phyloP scores from a whole-genome alignment of 2,329 filamentous ascomycete genomes.

The Hypoxylon sp. region DNA sequence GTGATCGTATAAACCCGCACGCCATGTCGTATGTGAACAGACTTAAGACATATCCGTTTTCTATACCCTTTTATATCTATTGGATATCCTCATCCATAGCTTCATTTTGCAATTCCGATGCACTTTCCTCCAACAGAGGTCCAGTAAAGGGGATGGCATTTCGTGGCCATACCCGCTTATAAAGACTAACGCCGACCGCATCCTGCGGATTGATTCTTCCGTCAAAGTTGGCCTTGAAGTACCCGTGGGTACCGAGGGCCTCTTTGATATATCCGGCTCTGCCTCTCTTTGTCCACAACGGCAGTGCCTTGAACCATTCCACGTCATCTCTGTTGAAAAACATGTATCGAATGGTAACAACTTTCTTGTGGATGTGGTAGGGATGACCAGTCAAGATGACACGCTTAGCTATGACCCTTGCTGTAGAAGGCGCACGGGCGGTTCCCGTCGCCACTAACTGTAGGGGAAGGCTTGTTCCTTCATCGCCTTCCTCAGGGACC shows the following conservation, averaged over 20 bases:
- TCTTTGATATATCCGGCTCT: slow-evolving; percentile 95
- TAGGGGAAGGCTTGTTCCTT: slow-evolving; percentile 67
- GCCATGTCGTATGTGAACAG: slow-evolving; percentile 1
- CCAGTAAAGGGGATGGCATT: slow-evolving; percentile 68
- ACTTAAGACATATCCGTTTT: neutral
- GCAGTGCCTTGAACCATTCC: slow-evolving; percentile 96
- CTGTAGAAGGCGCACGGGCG: slow-evolving; percentile 81
- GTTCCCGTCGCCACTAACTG: slow-evolving; percentile 90
- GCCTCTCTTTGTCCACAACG: slow-evolving; percentile 92
- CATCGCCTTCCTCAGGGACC: slow-evolving; percentile 61
- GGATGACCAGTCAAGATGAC: slow-evolving; percentile 95
- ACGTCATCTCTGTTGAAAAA: slow-evolving; percentile 98
- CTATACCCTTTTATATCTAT: slow-evolving; percentile 28
- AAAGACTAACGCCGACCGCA: slow-evolving; percentile 89
- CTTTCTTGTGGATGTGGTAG: slow-evolving; percentile 98
- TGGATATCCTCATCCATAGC: slow-evolving; percentile 61
- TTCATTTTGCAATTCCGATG: slow-evolving; percentile 47
- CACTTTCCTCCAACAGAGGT: slow-evolving; percentile 59
- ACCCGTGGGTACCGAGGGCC: slow-evolving; percentile 95
- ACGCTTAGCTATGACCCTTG: slow-evolving; percentile 90
- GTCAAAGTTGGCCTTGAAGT: slow-evolving; percentile 99
- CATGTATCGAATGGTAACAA: slow-evolving; percentile 99
- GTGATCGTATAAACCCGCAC: neutral
- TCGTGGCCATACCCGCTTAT: slow-evolving; percentile 88
- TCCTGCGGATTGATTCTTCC: slow-evolving; percentile 96